Conservation (phyloP, 2,329 filamentous ascomycete genomes). For the Phialophora verrucosa region DNA sequence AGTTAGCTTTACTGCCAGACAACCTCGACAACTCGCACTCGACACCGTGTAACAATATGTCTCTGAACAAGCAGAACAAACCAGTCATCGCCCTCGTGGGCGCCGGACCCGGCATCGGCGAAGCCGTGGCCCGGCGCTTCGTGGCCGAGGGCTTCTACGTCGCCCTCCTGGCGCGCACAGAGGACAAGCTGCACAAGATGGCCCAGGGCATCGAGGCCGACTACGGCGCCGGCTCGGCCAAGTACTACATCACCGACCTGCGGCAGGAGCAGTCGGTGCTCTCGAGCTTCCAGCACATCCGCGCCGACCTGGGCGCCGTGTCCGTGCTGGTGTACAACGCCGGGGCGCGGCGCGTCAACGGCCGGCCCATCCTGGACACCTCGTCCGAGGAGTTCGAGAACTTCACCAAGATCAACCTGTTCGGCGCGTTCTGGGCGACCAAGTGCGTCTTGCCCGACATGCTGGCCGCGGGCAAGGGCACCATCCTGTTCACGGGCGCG, state of each 20-base stretch:
- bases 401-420: conserved; percentile 38
- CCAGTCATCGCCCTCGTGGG: conserved; percentile 36
- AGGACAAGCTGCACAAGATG: conserved; percentile 36
- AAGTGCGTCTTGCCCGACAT: conserved; percentile 36
- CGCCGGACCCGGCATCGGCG: conserved; percentile 35
- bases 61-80: conserved; percentile 29
- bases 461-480: conserved; percentile 32
- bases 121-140: conserved; percentile 36
- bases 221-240: conserved; percentile 26
- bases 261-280: conserved; percentile 27
- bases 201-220: conserved; percentile 29
- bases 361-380: conserved; percentile 32
- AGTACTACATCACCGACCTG: conserved; percentile 36
- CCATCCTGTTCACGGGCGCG: conserved; percentile 34
- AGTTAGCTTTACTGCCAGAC: not conserved
- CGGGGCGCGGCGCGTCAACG: conserved; percentile 35
- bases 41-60: conserved; percentile 23
- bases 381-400: conserved; percentile 35
- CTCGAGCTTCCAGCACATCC: conserved; percentile 29
- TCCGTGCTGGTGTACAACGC: conserved; percentile 35
- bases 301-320: conserved; percentile 30
- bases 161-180: conserved; percentile 34
- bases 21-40: not conserved
- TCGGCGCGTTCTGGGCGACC: conserved; percentile 37
- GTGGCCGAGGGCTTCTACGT: conserved; percentile 31